These are phyloP conservation scores for Ascochyta koolunga DNA, from an alignment of 2,329 filamentous ascomycete genomes.

Conservation along the genomic window DNA sequence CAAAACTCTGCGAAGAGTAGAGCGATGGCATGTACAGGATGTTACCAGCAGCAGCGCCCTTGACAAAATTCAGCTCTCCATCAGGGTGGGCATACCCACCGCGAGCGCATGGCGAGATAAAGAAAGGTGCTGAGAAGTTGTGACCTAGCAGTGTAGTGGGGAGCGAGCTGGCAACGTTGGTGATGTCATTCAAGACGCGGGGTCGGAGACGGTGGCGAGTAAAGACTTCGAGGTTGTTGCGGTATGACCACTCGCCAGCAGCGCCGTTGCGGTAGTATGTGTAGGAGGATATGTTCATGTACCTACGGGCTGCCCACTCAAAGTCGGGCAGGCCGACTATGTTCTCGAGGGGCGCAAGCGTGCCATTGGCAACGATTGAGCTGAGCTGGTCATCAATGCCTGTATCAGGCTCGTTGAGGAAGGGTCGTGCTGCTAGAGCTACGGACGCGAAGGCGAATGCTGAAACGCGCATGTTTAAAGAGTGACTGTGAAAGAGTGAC, in stretches of 20 bases:
- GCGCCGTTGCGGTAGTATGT: conserved; percentile 65
- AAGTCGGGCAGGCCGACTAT: conserved; percentile 62
- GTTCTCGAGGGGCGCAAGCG: conserved; percentile 52
- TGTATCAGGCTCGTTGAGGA: conserved; percentile 46
- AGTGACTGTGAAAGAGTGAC: conserved; percentile 18
- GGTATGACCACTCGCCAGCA: conserved; percentile 62
- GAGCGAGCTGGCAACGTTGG: conserved; percentile 42
- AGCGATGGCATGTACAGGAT: conserved; percentile 59
- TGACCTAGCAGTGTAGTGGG: conserved; percentile 60
- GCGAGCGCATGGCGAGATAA: conserved; percentile 55
- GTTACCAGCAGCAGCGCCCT: conserved; percentile 55
- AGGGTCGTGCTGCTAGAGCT: conserved; percentile 42
- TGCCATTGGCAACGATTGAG: conserved; percentile 34
- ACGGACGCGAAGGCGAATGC: conserved; percentile 28
- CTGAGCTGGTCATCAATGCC: conserved; percentile 38
- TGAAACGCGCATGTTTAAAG: conserved; percentile 31
- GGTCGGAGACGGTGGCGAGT: conserved; percentile 57
- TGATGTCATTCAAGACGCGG: conserved; percentile 58
- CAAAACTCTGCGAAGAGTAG: conserved; percentile 42
- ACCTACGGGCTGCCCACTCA: conserved; percentile 58
- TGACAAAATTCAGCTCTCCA: conserved; percentile 58
- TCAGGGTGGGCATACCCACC: conserved; percentile 53
- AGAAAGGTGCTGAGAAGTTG: conserved; percentile 62
- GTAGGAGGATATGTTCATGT: conserved; percentile 56
- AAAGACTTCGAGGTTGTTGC: conserved; percentile 64